A percentile compares a stretch with the other conserved stretches of the same genome.
These are phyloP conservation scores for Lactarius hengduanensis DNA, from an alignment of 768 basidiomycete species.

Conservation along the genomic window DNA sequence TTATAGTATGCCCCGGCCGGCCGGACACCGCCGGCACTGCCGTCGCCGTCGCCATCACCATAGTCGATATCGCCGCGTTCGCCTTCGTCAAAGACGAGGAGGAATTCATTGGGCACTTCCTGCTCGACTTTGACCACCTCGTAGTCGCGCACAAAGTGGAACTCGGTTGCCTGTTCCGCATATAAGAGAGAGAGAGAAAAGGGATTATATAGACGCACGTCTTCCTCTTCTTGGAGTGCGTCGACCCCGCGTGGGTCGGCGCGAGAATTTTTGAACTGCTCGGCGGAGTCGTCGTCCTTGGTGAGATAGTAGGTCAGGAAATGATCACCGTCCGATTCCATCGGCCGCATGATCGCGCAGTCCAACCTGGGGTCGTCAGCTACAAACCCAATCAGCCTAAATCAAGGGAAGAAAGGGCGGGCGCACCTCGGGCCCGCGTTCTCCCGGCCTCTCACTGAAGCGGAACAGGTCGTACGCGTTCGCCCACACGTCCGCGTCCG, in stretches of 20 bases:
- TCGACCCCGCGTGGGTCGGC: conserved; percentile 38
- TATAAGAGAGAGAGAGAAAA: neutral
- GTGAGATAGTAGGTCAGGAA: conserved; percentile 86
- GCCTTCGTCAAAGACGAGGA: conserved; percentile 67
- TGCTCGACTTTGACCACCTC: conserved; percentile 86
- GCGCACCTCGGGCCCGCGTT: conserved; percentile 60
- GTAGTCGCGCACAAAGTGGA: conserved; percentile 80
- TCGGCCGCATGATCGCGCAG: conserved; percentile 82
- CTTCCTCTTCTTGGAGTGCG: conserved; percentile 52
- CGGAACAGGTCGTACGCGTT: conserved; percentile 87
- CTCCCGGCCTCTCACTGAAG: conserved; percentile 86
- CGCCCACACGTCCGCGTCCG: conserved; percentile 84
- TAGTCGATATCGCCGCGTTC: conserved; percentile 40
- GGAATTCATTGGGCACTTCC: conserved; percentile 81
- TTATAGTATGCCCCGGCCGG: conserved; percentile 77
- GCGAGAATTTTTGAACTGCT: conserved; percentile 62
- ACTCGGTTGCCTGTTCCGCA: conserved; percentile 55
- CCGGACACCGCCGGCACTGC: conserved; percentile 34
- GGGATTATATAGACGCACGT: conserved; percentile 40
- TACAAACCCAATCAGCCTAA: conserved; percentile 31
- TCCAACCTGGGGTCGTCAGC: conserved; percentile 78
- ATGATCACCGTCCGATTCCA: conserved; percentile 86
- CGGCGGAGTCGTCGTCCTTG: conserved; percentile 67
- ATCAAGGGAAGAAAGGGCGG: conserved; percentile 29
- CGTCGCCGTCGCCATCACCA: conserved; percentile 30